These are phyloP conservation scores for Phytophthora cryptogea DNA, from an alignment of 352 stramenopile genomes.

Conservation along the genomic window DNA sequence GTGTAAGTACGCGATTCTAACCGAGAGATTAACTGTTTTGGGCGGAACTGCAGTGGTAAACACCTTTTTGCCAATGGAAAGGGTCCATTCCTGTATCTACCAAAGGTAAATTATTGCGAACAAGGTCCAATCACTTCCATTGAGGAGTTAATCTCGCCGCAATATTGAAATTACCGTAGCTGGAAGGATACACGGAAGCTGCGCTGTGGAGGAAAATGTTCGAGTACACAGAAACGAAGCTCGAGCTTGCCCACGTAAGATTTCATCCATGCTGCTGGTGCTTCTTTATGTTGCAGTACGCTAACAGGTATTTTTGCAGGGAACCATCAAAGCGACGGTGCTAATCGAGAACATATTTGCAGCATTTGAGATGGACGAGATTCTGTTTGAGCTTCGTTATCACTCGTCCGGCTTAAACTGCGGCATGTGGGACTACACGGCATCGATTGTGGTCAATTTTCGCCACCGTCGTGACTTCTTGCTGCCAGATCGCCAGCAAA, in stretches of 20 bases:
- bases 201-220: slow-evolving; percentile 97
- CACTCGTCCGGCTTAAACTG: slow-evolving; percentile 96
- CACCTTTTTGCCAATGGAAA: slow-evolving; percentile 71
- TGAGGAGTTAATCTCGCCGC: not conserved
- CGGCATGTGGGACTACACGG: slow-evolving; percentile 97
- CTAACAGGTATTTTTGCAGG: slow-evolving; percentile 22
- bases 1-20: not conserved
- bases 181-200: slow-evolving; percentile 94
- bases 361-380: slow-evolving; percentile 97
- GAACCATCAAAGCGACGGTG: slow-evolving; percentile 90
- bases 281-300: not conserved
- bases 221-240: slow-evolving; percentile 84
- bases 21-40: not conserved
- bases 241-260: slow-evolving; percentile 81
- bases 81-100: slow-evolving; percentile 94
- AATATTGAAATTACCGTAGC: slow-evolving; percentile 22
- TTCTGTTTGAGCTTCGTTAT: slow-evolving; percentile 94
- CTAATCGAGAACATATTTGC: slow-evolving; percentile 97
- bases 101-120: slow-evolving; percentile 62
- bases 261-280: not conserved
- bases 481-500: slow-evolving; percentile 91
- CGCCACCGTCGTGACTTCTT: slow-evolving; percentile 79
- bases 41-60: slow-evolving; percentile 50
- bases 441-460: slow-evolving; percentile 96
- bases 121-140: not conserved